Conservation (phyloP, 345 rosid genomes). For the Brassica rapa region DNA sequence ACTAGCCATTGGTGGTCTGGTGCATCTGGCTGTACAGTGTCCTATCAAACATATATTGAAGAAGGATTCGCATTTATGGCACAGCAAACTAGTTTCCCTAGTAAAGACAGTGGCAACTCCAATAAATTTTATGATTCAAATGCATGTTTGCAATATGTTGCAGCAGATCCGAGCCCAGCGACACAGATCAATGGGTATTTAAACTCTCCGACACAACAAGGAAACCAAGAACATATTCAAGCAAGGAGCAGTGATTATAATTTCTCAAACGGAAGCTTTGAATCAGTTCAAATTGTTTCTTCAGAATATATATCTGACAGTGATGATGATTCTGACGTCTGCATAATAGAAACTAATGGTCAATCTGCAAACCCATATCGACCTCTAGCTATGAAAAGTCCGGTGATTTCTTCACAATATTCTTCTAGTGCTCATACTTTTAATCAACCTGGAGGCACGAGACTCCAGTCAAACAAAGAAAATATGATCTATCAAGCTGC, state of each 20-base stretch:
- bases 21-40: conserved; percentile 22
- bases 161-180: conserved; percentile 38
- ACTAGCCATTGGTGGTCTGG: conserved; percentile 39
- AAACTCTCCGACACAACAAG: conserved; percentile 35
- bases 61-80: conserved; percentile 34
- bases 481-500: conserved; percentile 60
- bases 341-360: conserved; percentile 74
- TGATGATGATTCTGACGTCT: conserved; percentile 77
- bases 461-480: conserved; percentile 56
- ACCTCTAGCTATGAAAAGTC: conserved; percentile 37
- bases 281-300: conserved; percentile 70
- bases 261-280: conserved; percentile 58
- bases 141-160: conserved; percentile 40
- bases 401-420: conserved; percentile 36
- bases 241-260: conserved; percentile 42
- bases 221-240: conserved; percentile 40
- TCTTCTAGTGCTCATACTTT: conserved; percentile 35
- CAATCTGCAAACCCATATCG: conserved; percentile 51
- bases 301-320: conserved; percentile 53
- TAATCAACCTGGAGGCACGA: conserved; percentile 44
- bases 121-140: conserved; percentile 35
- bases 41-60: conserved; percentile 34
- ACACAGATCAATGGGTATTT: conserved; percentile 36
- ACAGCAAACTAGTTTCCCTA: conserved; percentile 35
- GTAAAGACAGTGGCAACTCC: conserved; percentile 34